Conservation (phyloP, 2,329 filamentous ascomycete genomes). For the Sphaerostilbella broomeana region DNA sequence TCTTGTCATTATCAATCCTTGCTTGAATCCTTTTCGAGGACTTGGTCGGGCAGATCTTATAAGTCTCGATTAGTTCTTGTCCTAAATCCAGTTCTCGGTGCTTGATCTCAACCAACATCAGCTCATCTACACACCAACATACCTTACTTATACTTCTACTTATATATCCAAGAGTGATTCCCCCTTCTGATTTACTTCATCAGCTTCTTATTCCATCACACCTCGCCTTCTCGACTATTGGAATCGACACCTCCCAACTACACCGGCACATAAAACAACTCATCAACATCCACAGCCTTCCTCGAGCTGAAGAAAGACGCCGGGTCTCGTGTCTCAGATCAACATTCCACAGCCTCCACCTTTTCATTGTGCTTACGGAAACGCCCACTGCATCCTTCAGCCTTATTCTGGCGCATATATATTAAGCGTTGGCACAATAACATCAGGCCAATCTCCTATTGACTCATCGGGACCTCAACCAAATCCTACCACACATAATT, state of each 20-base stretch:
- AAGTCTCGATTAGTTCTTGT: not conserved
- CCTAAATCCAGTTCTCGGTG: not conserved
- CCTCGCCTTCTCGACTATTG: not conserved
- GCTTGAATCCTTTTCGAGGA: not conserved
- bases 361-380: slow-evolving; percentile 12
- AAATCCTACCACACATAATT: not conserved
- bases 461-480: no score
- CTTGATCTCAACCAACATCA: not conserved
- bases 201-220: no score
- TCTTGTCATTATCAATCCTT: slow-evolving; percentile 1
- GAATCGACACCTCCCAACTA: not conserved
- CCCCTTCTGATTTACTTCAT: no score
- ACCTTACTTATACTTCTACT: no score
- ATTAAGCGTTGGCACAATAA: slow-evolving; percentile 4
- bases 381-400: slow-evolving; percentile 10
- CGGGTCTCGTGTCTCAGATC: not conserved
- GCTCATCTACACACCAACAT: no score
- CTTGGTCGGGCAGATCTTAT: not conserved
- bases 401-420: slow-evolving; percentile 10
- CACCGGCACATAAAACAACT: no score
- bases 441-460: slow-evolving; percentile 4
- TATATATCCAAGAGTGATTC: no score
- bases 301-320: no score
- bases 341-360: slow-evolving; percentile 8
- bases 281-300: not conserved